Evolutionary conservation across 441 rosid genomes (phyloP), one percentile per base, ranked within the genome.

Genomic region (Oxalis stricta): DNA sequence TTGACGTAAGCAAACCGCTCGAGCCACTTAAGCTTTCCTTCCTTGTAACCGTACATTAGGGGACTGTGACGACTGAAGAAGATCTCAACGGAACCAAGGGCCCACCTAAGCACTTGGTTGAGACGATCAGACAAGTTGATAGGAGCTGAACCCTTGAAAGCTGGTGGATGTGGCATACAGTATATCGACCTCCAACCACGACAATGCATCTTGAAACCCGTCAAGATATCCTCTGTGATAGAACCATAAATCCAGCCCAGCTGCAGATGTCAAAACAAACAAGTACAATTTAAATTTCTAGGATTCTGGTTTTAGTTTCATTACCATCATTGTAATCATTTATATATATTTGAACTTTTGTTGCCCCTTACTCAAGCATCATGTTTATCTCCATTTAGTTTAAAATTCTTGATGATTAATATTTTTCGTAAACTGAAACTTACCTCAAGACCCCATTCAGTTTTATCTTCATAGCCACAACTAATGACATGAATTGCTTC

Each of bases 131-230:
- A 84, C 46, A 84, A 71, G 40, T 84, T 88, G 58, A 88, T 88
- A 33, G 95, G 95, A 48, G 95, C 87, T 52, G 95, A 88, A 56
- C 97, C 97, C 59, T 82, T 84, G 31, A 88, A 88, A 20, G 97
- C 94, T 18, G 97, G 56, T 42, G 61, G 55, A 64, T 63, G 61
- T 31, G 97, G 97, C 91, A 79, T 84, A 45, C 95, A 84, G 71
- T 84, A 89, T 20, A 89, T 80, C 10, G 97, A 82, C 55, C 97
- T 79, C 94, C 95, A 89, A 18, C 95, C 94, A 21, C 94, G 92
- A 53, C 88, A 84, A 46, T 84, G 94, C 95, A 84, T 82, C 76
- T 84, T 84, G 71, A 89, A 89, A 23, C 95, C 95, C 24, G 95
- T 89, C 37, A 89, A 59, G 47, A 84, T 89, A 66, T 82, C 98